A percentile compares a stretch with the other conserved stretches of the same genome.
These are phyloP conservation scores for Pigoraptor vietnamica DNA, from an alignment of 78 protist species.

Conservation along the genomic window DNA sequence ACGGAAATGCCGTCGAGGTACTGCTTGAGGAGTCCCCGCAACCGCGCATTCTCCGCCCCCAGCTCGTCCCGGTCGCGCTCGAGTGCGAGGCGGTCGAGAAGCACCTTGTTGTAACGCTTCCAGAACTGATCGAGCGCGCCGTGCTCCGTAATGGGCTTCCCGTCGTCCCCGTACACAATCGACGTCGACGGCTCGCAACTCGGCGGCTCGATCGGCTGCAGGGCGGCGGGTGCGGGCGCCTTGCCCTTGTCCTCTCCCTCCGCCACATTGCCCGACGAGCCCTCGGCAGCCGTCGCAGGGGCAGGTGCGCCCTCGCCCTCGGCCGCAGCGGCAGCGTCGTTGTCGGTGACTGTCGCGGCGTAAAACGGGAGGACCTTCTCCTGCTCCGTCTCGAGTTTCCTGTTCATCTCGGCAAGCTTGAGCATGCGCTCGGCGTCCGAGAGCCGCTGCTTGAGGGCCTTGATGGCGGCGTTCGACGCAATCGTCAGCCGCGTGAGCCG, in stretches of 20 bases:
- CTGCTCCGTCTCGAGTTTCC: constrained; percentile 63
- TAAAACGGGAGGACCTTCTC: constrained; percentile 52
- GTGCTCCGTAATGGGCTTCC: constrained; percentile 18
- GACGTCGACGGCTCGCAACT: background rate
- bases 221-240: too few species aligned
- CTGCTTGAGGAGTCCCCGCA: constrained; percentile 43
- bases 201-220: too few species aligned
- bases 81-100: constrained; percentile 16
- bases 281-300: too few species aligned
- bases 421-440: constrained; percentile 36
- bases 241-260: too few species aligned
- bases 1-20: constrained; percentile 68
- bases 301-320: too few species aligned
- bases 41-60: constrained; percentile 25
- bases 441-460: background rate
- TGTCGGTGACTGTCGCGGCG: background rate
- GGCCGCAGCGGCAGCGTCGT: background rate
- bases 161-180: too few species aligned
- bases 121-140: constrained; percentile 20
- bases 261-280: background rate
- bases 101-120: constrained; percentile 40
- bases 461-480: background rate
- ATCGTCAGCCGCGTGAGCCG: constrained; percentile 24
- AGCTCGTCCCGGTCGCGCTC: background rate
- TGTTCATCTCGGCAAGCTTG: constrained; percentile 48